These are phyloP conservation scores for Poronia punctata DNA, from an alignment of 495 filamentous ascomycete genomes.

Conservation along the genomic window DNA sequence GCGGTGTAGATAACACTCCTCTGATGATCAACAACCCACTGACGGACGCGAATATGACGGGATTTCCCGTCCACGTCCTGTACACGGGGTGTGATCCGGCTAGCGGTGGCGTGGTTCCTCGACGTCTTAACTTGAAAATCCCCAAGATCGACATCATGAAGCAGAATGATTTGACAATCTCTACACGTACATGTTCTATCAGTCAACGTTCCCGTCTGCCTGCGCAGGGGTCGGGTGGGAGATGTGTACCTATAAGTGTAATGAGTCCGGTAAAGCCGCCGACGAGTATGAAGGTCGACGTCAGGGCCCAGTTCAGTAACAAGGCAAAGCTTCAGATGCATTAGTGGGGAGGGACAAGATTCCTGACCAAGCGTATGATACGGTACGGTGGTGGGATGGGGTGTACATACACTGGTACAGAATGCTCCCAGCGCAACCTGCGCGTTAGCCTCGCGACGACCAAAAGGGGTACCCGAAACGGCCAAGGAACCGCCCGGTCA, in stretches of 20 bases:
- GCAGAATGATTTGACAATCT: conserved; percentile 12
- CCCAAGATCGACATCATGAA: conserved; percentile 14
- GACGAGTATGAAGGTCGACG: conserved; percentile 13
- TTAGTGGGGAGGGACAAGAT: conserved; percentile 4
- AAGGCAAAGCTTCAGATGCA: conserved; percentile 2
- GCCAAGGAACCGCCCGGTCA: conserved; percentile 3
- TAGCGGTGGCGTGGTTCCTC: conserved; percentile 1
- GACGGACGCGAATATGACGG: conserved; percentile 12
- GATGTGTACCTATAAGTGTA: conserved; percentile 16
- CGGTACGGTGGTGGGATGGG: conserved; percentile 1
- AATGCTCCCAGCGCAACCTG: conserved; percentile 12
- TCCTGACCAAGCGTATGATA: not conserved
- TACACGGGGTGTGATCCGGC: conserved; percentile 6
- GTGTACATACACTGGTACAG: conserved; percentile 14
- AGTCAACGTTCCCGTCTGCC: conserved; percentile 6
- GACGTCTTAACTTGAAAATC: conserved; percentile 11
- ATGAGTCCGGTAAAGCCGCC: conserved; percentile 15
- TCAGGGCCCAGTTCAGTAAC: conserved; percentile 12
- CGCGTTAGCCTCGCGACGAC: conserved; percentile 12
- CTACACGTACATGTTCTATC: conserved; percentile 11
- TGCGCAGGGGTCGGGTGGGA: not conserved
- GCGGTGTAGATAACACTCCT: conserved; percentile 17
- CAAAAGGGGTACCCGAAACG: conserved; percentile 5
- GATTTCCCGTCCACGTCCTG: conserved; percentile 12
- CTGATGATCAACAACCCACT: conserved; percentile 17